Base-by-base conservation (phyloP, 768 basidiomycete species). In the Hydnum rufescens region DNA sequence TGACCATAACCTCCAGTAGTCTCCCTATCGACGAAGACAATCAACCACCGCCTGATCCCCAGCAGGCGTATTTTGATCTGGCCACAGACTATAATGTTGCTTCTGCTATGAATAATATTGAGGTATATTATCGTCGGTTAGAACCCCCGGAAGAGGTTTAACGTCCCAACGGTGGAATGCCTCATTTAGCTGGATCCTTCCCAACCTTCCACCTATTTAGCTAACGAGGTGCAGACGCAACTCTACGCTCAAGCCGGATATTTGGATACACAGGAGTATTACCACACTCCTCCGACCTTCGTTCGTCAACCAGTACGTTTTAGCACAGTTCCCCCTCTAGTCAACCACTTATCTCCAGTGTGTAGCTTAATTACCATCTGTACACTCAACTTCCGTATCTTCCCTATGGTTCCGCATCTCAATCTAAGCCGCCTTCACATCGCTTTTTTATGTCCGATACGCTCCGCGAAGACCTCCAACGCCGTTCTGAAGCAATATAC, bases 301-400 rank as follows among this genome's bases (percentile, higher is more conserved):
- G 18, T 54, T 18, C 74, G 74, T n/a, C 82, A 85, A 60, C 81
- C 84, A 22, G 85, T 87, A 61, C 58, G 64, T 54, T 39, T 4
- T 2, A 4, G 18, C 28, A 30, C n/a, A 2, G 68, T 54, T 26
- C n/a, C n/a, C 13, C 5, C 23, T 48, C 39, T 32, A 51, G 13
- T 47, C 13, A 13, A 26, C 8, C 44, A 26, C 26, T 44, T 49
- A 36, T 46, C 49, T 26, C 26, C 19, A 16, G 51, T 51, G 18
- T 26, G 42, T 61, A 93, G 87, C 74, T 97, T 44, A 78, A 95
- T 61, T 89, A 99, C 61, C 88, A 96, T 58, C 73, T 96, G 29
- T 99, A 99, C 68, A 80, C 84, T 3, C 75, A 2, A 73, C 74
- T 59, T 69, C 82, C 60, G 69, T 82, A 42, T 66, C 74, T 57